Percentiles rank a stretch among this genome's conserved stretches.
These are phyloP conservation scores for Phaeophleospora eucalypticola DNA, from an alignment of 2,329 filamentous ascomycete species.

Conservation along the genomic window DNA sequence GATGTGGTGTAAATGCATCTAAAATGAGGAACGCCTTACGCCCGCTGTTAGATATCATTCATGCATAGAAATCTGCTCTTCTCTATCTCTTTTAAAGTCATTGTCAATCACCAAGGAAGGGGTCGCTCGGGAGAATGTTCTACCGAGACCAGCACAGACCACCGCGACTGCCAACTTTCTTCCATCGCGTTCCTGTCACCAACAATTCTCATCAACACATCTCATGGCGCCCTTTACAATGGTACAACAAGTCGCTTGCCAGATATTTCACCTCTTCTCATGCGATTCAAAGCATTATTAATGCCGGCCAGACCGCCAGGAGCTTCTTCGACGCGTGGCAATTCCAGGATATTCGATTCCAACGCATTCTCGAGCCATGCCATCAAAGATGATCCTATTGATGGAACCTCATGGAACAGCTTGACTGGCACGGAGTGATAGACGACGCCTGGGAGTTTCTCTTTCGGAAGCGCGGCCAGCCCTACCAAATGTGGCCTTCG, in stretches of 20 bases:
- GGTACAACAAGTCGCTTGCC: conserved; percentile 20
- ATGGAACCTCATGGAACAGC: conserved; percentile 57
- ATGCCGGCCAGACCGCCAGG: conserved; percentile 14
- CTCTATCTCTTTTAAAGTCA: no score
- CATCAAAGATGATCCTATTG: conserved; percentile 13
- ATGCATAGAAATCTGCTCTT: no score
- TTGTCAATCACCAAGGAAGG: no score
- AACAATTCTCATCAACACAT: not conserved
- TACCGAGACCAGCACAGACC: not conserved
- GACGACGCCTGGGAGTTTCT: conserved; percentile 40
- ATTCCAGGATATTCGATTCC: conserved; percentile 3
- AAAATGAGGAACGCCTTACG: no score
- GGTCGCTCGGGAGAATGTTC: not conserved
- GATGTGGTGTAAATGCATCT: no score
- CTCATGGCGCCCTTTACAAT: conserved; percentile 1
- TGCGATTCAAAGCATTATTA: conserved; percentile 17
- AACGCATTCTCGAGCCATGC: conserved; percentile 17
- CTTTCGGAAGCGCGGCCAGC: conserved; percentile 62
- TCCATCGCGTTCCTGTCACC: not conserved
- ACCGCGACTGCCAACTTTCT: not conserved
- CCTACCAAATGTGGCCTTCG: conserved; percentile 54
- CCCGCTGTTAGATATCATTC: no score
- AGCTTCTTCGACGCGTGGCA: conserved; percentile 14
- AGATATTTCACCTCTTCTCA: conserved; percentile 17
- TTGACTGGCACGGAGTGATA: conserved; percentile 69